Conservation (phyloP, 1,284 basidiomycete genomes). For the Sparassis latifolia region DNA sequence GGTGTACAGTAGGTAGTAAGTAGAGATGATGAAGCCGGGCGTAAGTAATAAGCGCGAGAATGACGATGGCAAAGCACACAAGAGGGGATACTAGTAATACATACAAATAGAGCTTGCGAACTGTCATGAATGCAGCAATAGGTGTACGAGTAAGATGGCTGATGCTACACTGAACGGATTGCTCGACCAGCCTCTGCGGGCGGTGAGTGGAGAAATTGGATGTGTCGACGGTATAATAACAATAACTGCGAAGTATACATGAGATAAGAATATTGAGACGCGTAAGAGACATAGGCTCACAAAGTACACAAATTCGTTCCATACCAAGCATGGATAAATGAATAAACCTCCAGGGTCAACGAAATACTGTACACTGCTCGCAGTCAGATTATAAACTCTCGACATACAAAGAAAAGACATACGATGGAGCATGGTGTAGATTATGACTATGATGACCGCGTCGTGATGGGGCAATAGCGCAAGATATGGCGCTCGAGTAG, state of each 20-base stretch:
- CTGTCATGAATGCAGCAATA: not conserved
- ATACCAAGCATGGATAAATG: not conserved
- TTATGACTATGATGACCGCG: too few species aligned
- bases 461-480: slow-evolving; percentile 1
- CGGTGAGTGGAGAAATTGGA: not conserved
- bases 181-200: not conserved
- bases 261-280: too few species aligned
- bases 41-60: not conserved
- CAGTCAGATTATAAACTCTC: not conserved
- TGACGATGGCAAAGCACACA: not conserved
- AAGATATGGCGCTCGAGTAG: slow-evolving; percentile 2
- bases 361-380: not conserved
- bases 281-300: too few species aligned
- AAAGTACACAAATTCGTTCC: too few species aligned
- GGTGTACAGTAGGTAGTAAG: too few species aligned
- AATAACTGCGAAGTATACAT: not conserved
- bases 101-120: not conserved
- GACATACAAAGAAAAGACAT: not conserved
- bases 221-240: not conserved
- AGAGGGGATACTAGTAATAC: not conserved
- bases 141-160: not conserved
- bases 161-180: not conserved
- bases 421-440: too few species aligned
- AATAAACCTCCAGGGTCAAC: not conserved
- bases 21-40: not conserved